Percentiles rank a stretch among this genome's conserved stretches.
Evolutionary conservation across 306 rosid genomes (phyloP).

Genomic region (Cucurbita argyrosperma): DNA sequence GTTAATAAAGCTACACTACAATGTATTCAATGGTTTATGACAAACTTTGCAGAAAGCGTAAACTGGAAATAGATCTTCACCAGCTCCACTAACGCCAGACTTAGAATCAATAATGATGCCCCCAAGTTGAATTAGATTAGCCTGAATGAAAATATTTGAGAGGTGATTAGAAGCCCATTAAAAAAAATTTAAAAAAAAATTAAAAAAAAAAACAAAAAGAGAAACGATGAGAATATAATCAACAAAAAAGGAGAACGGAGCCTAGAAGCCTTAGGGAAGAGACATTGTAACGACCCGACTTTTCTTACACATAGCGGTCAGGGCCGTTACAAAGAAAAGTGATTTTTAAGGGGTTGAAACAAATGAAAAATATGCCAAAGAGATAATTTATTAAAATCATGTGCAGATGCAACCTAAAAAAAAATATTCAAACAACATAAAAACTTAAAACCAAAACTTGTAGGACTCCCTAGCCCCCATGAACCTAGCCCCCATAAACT

Average conservation of each 20-base stretch:
- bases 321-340: no score
- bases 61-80: constrained; percentile 28
- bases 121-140: constrained; percentile 39
- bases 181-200: no score
- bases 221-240: background rate
- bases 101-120: constrained; percentile 77
- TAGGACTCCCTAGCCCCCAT: no score
- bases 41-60: background rate
- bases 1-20: constrained; percentile 2
- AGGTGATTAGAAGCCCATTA: background rate
- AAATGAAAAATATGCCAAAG: no score
- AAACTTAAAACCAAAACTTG: no score
- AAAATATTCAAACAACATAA: no score
- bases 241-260: background rate
- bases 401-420: no score
- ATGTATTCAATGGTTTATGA: background rate
- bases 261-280: background rate
- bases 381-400: no score
- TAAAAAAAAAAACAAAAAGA: background rate
- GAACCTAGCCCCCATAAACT: no score
- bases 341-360: no score
- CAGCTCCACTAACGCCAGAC: constrained; percentile 97
- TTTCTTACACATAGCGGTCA: no score
- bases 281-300: background rate
- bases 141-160: constrained; percentile 33